Base-by-base conservation (phyloP, 2,329 filamentous ascomycete species). In the Colletotrichum simmondsii region DNA sequence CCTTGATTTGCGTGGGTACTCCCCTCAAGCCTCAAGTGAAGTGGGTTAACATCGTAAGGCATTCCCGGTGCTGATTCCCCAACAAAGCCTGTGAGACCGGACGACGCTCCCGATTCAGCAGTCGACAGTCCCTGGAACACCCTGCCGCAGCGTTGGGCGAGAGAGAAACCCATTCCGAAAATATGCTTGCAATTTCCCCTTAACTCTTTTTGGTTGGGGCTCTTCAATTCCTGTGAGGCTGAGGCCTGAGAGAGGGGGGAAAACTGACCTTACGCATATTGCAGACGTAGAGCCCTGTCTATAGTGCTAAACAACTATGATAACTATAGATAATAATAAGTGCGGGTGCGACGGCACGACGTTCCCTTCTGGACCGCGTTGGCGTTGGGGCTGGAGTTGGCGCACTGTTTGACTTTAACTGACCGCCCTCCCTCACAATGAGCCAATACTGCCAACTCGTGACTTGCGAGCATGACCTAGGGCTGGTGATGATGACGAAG, bases 101-200 rank as follows among this genome's bases (percentile, higher is more conserved):
- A 37, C n/a, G 19, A 4, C 22, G 30, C 22, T 35, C 65, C 46
- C 35, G 14, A 56, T 49, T 16, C 24, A 63, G 58, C 7, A 19
- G 26, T 6, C 32, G 28, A 4, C 16, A 30, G 28, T 46, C 54
- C 28, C 28, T 57, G 54, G 19, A 32, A n/a, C 19, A 59, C 12
- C 16, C 19, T 57, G 49, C 24, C 26, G 26, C 52, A 57, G 28
- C 28, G 8, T 16, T n/a, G 8, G 42, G 19, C 16, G 16, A n/a
- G 19, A 46, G 11, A 14, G 12, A 64, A 22, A 32, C 59, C 52
- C 7, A 53, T 30, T 59, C 67, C 37, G 37, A 59, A 46, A 59
- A 32, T 60, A 70, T 70, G 60, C 67, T 59, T 65, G 35, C 26
- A 53, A 49, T 64, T 49, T 58, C 52, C 52, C n/a, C 32, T 30